Evolutionary conservation across 495 filamentous ascomycete genomes (phyloP), one percentile per base, ranked within the genome.

Genomic region (Hypoxylon perforatum): DNA sequence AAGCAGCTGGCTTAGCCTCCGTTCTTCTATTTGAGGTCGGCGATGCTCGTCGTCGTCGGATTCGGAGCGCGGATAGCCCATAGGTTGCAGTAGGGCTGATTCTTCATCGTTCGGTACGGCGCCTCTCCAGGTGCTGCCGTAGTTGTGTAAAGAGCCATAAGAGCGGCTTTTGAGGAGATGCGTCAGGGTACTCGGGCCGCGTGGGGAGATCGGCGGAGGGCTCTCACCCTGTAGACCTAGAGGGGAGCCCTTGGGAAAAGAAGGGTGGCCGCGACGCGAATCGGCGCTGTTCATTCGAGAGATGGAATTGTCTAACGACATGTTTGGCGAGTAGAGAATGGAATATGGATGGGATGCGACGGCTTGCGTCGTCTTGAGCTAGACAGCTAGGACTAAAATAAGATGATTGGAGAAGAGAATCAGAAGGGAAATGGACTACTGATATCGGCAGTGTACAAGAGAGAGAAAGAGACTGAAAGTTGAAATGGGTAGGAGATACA

Each of bases 1-100:
- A 44, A 93, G 82, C 12, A 88, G 73, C 36, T 78, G 77, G 56
- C 74, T 83, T 49, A 84, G 66, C 49, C 82, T 81, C 19, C 81
- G 80, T 73, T 85, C 83, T 15, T 84, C 83, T 36, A 67, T 65
- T 4, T 68, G 65, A 12, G 72, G 53, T 47, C 75, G 77, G 12
- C 64, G 47, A 21, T 70, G 66, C n/a, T 50, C 46, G 7, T 80
- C 79, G 36, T 80, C 78, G 9, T 80, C 79, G 14, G 66, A 51
- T 39, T 63, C 69, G 51, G 61, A 67, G 11, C 62, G 56, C 3
- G 59, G 44, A 36, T 41, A 46, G 25, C 25, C 25, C 19, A 53
- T 45, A 8, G 46, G 41, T 1, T 57, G 41, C 30, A 70, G 14
- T 17, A 73, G 45, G 9, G 41, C 57, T 30, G 72, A 61, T 57